These are phyloP conservation scores for Larix sibirica DNA, from an alignment of 83 land plant species.

Conservation along the genomic window DNA sequence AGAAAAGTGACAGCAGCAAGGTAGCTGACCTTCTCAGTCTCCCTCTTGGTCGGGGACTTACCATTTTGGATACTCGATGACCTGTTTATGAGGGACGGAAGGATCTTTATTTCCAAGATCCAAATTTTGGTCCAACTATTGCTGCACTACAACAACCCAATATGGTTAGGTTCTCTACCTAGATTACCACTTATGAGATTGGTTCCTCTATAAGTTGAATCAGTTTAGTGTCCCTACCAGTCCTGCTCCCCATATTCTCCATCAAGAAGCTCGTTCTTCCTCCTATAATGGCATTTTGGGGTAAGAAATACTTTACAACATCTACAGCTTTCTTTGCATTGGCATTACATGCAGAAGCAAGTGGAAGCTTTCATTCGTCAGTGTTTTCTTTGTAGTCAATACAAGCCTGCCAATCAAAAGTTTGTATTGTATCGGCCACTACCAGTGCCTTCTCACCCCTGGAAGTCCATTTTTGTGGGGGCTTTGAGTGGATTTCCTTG, in stretches of 20 bases:
- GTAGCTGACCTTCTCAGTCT: background rate
- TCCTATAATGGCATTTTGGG: background rate
- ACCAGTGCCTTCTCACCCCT: no score
- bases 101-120: background rate
- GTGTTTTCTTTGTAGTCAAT: background rate
- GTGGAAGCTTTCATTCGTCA: background rate
- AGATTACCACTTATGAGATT: background rate
- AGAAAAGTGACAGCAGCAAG: no score
- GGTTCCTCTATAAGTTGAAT: background rate
- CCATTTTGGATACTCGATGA: background rate
- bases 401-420: no score
- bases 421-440: no score
- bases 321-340: background rate
- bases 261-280: background rate
- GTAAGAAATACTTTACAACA: background rate
- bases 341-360: background rate
- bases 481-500: background rate
- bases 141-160: background rate
- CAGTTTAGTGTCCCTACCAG: background rate
- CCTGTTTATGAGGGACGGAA: background rate
- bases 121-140: background rate
- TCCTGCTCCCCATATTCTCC: background rate
- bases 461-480: no score
- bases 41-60: background rate
- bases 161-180: background rate